Evolutionary conservation across 1,139 yeast genomes (phyloP), one percentile per base, ranked within the genome.

Genomic region (Blastobotrys persicus): DNA sequence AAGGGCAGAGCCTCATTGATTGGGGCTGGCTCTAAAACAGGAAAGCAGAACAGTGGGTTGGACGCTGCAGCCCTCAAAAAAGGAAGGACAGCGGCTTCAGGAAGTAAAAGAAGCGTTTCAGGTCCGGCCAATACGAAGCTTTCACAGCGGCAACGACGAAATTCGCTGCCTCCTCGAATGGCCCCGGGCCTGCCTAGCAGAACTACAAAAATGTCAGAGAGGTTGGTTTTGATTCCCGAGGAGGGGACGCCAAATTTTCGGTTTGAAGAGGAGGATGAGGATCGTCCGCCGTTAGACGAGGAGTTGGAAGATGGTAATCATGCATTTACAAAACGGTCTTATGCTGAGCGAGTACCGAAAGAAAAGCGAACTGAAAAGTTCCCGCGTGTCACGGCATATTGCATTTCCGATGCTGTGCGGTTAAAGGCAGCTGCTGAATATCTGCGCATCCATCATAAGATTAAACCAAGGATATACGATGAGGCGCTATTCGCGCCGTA

Each of bases 401-500:
- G 88, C 58, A 83, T 89, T 6, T 83, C 96, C 20, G 96, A 88
- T 51, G 88, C 86, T 18, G 83, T 89, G 62, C 76, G 86, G 59
- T 69, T 91, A 47, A 74, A 76, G 35, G 74, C 79, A 1, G 80
- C 88, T 1, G 76, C 85, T 1, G 75, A 77, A 48, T 91, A 87
- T 60, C 68, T 91, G 40, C 73, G 78, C 42, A 74, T 77, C 13
- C 76, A 83, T 47, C 98, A 91, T 65, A 83, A 83, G 60, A 95
- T 89, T 1, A 78, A 87, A 19, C 96, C 97, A 1, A 72, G 97
- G 53, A 66, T 86, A 23, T 91, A 91, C 60, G 97, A 91, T 65
- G 98, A 91, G 60, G 95, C 91, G 4, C 70, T 92, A 31, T 92
- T 89, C 63, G 92, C 88, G 2, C 96, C 96, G 0, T 92, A 92